phyloP scores from a whole-genome alignment of 176 grass and related monocot species.

The Zizania latifolia region DNA sequence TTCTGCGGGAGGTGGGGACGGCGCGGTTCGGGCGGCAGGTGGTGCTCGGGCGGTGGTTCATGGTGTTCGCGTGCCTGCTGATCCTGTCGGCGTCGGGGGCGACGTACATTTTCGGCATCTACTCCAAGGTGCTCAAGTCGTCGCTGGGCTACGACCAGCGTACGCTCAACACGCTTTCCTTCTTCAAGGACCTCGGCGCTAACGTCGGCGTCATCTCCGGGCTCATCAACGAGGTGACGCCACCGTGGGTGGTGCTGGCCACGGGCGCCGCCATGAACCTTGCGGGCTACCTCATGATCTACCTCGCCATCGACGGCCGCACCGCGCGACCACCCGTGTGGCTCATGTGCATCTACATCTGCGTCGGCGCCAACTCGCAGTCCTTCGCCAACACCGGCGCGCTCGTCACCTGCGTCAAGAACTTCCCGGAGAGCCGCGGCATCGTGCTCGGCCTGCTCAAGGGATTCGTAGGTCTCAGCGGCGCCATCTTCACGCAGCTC shows the following conservation, averaged over 20 bases:
- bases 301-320: slow-evolving; percentile 45
- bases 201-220: slow-evolving; percentile 56
- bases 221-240: slow-evolving; percentile 46
- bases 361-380: slow-evolving; percentile 55
- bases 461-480: slow-evolving; percentile 47
- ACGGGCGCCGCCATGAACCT: slow-evolving; percentile 56
- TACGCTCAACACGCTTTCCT: slow-evolving; percentile 52
- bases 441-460: slow-evolving; percentile 48
- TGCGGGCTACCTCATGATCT: slow-evolving; percentile 67
- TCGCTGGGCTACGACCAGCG: slow-evolving; percentile 50
- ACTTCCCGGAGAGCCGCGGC: slow-evolving; percentile 59
- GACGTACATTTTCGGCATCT: slow-evolving; percentile 37
- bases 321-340: slow-evolving; percentile 23
- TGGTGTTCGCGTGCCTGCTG: slow-evolving; percentile 21
- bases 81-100: slow-evolving; percentile 34
- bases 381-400: slow-evolving; percentile 61
- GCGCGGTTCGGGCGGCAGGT: slow-evolving; percentile 18
- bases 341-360: slow-evolving; percentile 62
- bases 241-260: slow-evolving; percentile 43
- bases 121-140: slow-evolving; percentile 47
- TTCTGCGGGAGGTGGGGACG: no score
- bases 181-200: slow-evolving; percentile 62
- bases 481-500: slow-evolving; percentile 50
- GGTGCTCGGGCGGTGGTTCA: slow-evolving; percentile 34
- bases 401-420: slow-evolving; percentile 52